A percentile compares a stretch with the other conserved stretches of the same genome.
Evolutionary conservation across 495 filamentous ascomycete species (phyloP).

Genomic region (Bacidia rubella): DNA sequence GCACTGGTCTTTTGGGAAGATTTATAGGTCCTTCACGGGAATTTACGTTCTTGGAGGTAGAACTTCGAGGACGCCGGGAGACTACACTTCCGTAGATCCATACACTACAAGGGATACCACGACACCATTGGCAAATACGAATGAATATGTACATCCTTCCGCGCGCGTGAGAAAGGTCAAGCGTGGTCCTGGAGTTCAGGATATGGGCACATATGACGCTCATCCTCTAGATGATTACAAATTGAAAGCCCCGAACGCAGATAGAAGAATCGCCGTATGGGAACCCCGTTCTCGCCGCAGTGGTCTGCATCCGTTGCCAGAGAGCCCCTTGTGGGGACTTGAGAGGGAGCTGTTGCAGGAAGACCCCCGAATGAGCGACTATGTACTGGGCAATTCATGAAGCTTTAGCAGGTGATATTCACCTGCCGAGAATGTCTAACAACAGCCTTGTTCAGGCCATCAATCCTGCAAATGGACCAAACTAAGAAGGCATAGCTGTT

Average conservation of each 20-base stretch:
- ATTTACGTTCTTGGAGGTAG: slow-evolving; percentile 15
- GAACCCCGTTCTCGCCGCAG: slow-evolving; percentile 10
- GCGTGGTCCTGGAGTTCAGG: slow-evolving; percentile 14
- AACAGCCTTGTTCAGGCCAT: too few relatives aligned
- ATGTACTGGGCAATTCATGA: background rate
- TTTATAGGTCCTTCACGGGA: slow-evolving; percentile 16
- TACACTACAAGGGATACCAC: slow-evolving; percentile 9
- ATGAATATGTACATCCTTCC: slow-evolving; percentile 19
- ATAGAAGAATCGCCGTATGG: slow-evolving; percentile 15
- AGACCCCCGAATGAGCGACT: slow-evolving; percentile 14
- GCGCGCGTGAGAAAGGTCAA: slow-evolving; percentile 13
- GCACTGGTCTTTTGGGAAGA: slow-evolving; percentile 21
- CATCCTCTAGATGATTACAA: slow-evolving; percentile 17
- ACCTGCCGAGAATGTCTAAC: too few relatives aligned
- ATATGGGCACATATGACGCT: slow-evolving; percentile 14
- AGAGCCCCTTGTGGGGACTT: slow-evolving; percentile 12
- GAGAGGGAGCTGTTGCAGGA: slow-evolving; percentile 12
- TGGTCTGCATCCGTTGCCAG: slow-evolving; percentile 10
- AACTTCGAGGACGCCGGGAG: slow-evolving; percentile 14
- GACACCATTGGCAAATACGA: slow-evolving; percentile 12
- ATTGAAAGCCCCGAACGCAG: slow-evolving; percentile 12
- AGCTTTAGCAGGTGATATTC: background rate
- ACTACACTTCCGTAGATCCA: slow-evolving; percentile 14
- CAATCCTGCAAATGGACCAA: too few relatives aligned
- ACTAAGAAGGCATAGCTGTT: too few relatives aligned